Evolutionary conservation across 2,329 filamentous ascomycete genomes (phyloP).

Genomic region (Penicillium crustosum): DNA sequence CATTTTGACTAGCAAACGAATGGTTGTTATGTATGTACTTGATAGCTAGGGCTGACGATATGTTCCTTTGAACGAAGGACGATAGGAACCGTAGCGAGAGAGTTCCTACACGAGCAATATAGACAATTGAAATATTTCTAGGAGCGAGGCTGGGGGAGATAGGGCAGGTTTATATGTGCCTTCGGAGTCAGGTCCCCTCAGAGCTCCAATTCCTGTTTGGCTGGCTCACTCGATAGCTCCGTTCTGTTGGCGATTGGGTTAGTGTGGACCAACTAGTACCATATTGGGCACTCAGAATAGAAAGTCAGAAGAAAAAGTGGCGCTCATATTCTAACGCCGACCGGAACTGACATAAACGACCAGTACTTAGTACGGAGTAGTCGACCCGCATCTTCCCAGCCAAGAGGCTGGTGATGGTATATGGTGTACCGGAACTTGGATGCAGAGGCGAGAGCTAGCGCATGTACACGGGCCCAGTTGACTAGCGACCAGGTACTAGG

Average conservation of each 20-base stretch:
- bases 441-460: constrained; percentile 16
- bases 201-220: not conserved
- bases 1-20: constrained; percentile 22
- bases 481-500: constrained; percentile 15
- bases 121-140: constrained; percentile 5
- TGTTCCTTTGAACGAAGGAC: constrained; percentile 26
- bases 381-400: constrained; percentile 11
- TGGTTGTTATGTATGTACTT: constrained; percentile 2
- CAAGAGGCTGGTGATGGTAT: constrained; percentile 10
- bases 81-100: constrained; percentile 49
- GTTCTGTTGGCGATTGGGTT: constrained; percentile 4
- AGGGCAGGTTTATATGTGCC: constrained; percentile 15
- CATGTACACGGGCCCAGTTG: constrained; percentile 14
- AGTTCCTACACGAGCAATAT: constrained; percentile 35
- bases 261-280: constrained; percentile 3
- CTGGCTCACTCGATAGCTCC: constrained; percentile 2
- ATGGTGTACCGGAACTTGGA: constrained; percentile 6
- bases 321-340: constrained; percentile 11
- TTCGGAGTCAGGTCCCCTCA: not conserved
- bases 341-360: constrained; percentile 6
- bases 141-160: not conserved
- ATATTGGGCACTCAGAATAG: constrained; percentile 10
- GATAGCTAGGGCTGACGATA: not conserved
- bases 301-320: constrained; percentile 8
- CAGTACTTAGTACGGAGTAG: constrained; percentile 6